phyloP scores from a whole-genome alignment of 192 early-diverging fungal species.

The Oehlia diaphana region DNA sequence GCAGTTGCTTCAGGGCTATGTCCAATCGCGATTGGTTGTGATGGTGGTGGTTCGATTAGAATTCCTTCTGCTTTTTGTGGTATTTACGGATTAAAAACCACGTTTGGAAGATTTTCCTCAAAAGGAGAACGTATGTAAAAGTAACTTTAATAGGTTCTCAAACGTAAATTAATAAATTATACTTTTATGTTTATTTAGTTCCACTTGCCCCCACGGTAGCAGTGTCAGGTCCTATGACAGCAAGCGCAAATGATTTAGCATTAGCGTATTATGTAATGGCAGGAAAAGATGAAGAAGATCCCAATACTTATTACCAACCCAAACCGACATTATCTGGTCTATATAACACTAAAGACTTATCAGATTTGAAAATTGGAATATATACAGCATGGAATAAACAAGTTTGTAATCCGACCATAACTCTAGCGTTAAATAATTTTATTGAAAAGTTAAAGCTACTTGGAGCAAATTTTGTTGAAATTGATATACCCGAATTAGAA shows the following conservation, averaged over 20 bases:
- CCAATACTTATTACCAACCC: conserved; percentile 51
- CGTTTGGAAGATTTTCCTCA: conserved; percentile 58
- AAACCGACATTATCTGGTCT: conserved; percentile 39
- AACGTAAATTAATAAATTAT: too few species aligned
- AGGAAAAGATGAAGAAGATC: conserved; percentile 57
- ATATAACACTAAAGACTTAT: conserved; percentile 32
- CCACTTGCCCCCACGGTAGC: conserved; percentile 56
- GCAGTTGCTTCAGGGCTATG: conserved; percentile 62
- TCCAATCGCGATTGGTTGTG: conserved; percentile 70
- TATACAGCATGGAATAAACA: conserved; percentile 49
- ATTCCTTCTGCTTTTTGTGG: conserved; percentile 73
- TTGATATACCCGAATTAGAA: conserved; percentile 62
- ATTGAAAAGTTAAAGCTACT: conserved; percentile 36
- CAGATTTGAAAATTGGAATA: conserved; percentile 61
- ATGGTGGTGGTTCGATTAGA: conserved; percentile 70
- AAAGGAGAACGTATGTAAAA: conserved; percentile 42
- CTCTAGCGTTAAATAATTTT: conserved; percentile 34
- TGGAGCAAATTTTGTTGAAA: conserved; percentile 64
- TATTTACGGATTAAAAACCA: conserved; percentile 74
- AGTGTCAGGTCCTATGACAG: conserved; percentile 66
- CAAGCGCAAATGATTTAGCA: conserved; percentile 66
- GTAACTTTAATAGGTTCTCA: too few species aligned
- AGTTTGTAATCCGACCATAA: conserved; percentile 38
- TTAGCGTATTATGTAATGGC: conserved; percentile 63
- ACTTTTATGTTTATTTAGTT: conserved; percentile 10